Percentiles rank a stretch among this genome's conserved stretches.
Evolutionary conservation across 2,329 filamentous ascomycete genomes (phyloP).

Genomic region (Fragosphaeria purpurea): DNA sequence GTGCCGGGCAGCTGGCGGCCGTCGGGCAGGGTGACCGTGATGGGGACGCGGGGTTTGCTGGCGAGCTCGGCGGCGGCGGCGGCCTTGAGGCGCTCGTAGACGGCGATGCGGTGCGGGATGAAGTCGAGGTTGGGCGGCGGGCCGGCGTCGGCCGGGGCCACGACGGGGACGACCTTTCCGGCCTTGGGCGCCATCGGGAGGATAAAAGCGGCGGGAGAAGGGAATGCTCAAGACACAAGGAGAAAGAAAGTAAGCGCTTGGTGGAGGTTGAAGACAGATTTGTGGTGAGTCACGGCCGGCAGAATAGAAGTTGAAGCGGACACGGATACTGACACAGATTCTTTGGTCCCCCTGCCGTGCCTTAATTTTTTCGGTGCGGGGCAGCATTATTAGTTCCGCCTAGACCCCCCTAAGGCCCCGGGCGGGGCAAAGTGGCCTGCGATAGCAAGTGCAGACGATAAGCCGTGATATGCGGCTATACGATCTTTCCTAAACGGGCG

Average conservation of each 20-base stretch:
- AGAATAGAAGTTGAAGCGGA: background rate
- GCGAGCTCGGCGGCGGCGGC: slow-evolving; percentile 69
- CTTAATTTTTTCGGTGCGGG: background rate
- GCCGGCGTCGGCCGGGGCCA: slow-evolving; percentile 9
- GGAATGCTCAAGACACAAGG: slow-evolving; percentile 1
- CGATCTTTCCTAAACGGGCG: too few relatives aligned
- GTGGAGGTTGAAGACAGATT: background rate
- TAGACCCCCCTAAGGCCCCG: too few relatives aligned
- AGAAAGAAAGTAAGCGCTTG: background rate
- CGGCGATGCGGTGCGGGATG: slow-evolving; percentile 69
- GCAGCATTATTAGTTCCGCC: background rate
- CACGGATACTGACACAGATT: too few relatives aligned
- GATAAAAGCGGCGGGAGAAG: background rate
- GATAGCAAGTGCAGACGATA: too few relatives aligned
- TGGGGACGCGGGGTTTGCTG: slow-evolving; percentile 60
- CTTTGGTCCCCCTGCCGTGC: background rate
- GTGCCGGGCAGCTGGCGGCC: slow-evolving; percentile 63
- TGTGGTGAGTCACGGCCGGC: background rate
- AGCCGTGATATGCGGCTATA: too few relatives aligned
- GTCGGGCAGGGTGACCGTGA: slow-evolving; percentile 63
- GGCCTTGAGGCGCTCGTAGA: slow-evolving; percentile 85
- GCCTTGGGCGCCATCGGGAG: slow-evolving; percentile 11
- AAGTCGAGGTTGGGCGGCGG: slow-evolving; percentile 54
- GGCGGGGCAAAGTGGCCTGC: too few relatives aligned
- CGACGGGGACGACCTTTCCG: slow-evolving; percentile 13